phyloP scores from a whole-genome alignment of 2,329 filamentous ascomycete species.

The Fusarium beomiforme region DNA sequence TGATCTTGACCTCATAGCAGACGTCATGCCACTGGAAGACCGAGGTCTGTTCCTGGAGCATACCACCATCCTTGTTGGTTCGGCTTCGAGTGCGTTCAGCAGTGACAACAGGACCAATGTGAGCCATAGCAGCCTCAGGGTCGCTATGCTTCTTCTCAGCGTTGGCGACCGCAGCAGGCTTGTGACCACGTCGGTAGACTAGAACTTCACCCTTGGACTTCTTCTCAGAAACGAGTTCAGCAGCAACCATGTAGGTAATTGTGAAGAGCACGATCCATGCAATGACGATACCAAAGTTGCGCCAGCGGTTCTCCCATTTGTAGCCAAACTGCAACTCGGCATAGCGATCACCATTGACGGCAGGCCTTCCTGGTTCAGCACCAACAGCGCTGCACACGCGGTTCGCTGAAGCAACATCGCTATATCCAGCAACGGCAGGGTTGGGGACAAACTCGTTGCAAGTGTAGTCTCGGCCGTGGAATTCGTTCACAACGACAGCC shows the following conservation, averaged over 20 bases:
- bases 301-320: conserved; percentile 69
- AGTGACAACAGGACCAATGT: conserved; percentile 60
- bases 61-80: conserved; percentile 54
- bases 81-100: conserved; percentile 52
- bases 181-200: conserved; percentile 77
- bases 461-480: conserved; percentile 69
- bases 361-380: conserved; percentile 53
- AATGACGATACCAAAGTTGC: conserved; percentile 76
- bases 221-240: conserved; percentile 71
- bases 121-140: conserved; percentile 60
- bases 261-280: conserved; percentile 72
- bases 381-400: conserved; percentile 60
- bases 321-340: conserved; percentile 61
- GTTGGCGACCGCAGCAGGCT: conserved; percentile 65
- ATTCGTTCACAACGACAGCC: conserved; percentile 85
- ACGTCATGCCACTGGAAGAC: conserved; percentile 90
- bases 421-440: conserved; percentile 42
- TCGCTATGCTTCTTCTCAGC: conserved; percentile 73
- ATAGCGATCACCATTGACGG: conserved; percentile 60
- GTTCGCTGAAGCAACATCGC: conserved; percentile 35
- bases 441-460: conserved; percentile 60
- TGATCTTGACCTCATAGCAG: conserved; percentile 82
- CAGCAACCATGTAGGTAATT: conserved; percentile 68
- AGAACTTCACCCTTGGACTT: conserved; percentile 82
- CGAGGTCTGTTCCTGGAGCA: conserved; percentile 69